Conservation (phyloP, 2,329 filamentous ascomycete genomes). For the Leptographium procerum region DNA sequence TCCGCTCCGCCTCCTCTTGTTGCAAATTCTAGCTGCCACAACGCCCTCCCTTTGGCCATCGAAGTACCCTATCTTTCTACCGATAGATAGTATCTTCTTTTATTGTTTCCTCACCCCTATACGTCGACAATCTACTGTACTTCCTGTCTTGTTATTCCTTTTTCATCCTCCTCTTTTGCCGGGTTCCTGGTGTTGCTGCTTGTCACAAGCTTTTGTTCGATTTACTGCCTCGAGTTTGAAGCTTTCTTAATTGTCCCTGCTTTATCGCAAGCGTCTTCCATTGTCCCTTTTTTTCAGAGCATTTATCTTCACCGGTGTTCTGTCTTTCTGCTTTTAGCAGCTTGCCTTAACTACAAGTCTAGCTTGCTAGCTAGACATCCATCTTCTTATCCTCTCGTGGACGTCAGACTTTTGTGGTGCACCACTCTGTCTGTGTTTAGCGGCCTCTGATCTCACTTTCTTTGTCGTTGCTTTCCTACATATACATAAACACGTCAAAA, state of each 20-base stretch:
- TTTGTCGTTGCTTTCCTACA: not conserved
- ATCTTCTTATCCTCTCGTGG: not conserved
- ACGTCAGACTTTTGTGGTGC: not conserved
- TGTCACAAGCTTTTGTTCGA: not conserved
- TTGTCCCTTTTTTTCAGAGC: not conserved
- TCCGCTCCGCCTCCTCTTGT: not conserved
- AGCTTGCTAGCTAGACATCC: not conserved
- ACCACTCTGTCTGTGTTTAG: not conserved
- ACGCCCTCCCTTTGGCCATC: not conserved
- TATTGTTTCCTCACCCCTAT: not conserved
- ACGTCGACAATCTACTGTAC: not conserved
- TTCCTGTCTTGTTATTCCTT: not conserved
- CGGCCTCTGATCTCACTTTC: not conserved
- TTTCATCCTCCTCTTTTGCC: not conserved
- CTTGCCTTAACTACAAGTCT: not conserved
- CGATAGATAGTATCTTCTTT: not conserved
- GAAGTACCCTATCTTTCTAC: not conserved
- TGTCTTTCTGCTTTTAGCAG: not conserved
- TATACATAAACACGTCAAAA: conserved; percentile 12
- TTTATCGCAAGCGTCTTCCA: not conserved
- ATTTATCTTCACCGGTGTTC: not conserved
- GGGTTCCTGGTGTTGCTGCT: not conserved
- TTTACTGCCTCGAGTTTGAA: not conserved
- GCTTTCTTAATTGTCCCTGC: not conserved
- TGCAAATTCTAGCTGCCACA: not conserved